These are phyloP conservation scores for Pugionium dolabratum DNA, from an alignment of 345 rosid genomes.

Conservation along the genomic window DNA sequence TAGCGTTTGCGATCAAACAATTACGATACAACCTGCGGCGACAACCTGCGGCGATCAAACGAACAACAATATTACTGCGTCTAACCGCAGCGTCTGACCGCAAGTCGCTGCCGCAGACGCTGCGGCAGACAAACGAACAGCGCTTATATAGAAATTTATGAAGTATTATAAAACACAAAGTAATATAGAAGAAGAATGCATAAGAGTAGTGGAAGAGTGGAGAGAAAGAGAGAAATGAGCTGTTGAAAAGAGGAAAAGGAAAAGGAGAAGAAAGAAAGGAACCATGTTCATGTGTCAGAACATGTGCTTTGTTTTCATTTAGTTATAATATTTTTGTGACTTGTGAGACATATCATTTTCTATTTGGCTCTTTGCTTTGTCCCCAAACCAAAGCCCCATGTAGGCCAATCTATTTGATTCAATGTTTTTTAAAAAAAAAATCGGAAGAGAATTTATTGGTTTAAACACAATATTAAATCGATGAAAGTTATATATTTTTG, in stretches of 20 bases:
- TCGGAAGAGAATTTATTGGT: constrained; percentile 5
- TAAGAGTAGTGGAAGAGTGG: constrained; percentile 42
- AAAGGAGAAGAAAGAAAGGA: constrained; percentile 42
- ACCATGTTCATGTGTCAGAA: constrained; percentile 45
- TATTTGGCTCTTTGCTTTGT: constrained; percentile 31
- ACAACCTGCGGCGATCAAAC: too few species aligned
- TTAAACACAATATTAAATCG: neutral
- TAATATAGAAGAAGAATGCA: constrained; percentile 21
- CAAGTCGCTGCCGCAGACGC: too few species aligned
- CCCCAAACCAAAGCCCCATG: constrained; percentile 42
- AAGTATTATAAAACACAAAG: neutral
- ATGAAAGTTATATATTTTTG: too few species aligned
- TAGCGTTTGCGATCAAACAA: too few species aligned
- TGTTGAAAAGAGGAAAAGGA: constrained; percentile 39
- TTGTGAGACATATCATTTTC: constrained; percentile 33
- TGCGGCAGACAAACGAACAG: too few species aligned
- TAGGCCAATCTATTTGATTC: constrained; percentile 38
- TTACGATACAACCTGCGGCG: too few species aligned
- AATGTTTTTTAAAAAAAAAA: neutral
- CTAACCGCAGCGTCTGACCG: too few species aligned
- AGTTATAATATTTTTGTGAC: constrained; percentile 32
- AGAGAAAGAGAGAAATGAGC: constrained; percentile 42
- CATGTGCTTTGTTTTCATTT: constrained; percentile 43
- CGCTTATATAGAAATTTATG: neutral
- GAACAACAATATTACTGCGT: too few species aligned